Percentiles rank a stretch among this genome's conserved stretches.
These are phyloP conservation scores for Saturnispora kantuleensis DNA, from an alignment of 805 yeast genomes.

Conservation along the genomic window DNA sequence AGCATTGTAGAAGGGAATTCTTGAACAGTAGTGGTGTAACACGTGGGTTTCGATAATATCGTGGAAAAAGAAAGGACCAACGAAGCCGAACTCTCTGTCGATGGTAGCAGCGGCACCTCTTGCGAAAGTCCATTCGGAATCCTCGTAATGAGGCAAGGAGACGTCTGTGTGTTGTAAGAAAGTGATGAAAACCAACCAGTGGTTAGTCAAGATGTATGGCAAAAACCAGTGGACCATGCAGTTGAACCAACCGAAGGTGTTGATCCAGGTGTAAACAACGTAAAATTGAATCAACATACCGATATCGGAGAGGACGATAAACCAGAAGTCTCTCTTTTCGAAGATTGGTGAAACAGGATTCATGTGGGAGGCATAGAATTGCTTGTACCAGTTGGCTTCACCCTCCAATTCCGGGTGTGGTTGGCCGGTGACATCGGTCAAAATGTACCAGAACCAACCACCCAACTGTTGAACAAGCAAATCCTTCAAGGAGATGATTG, in stretches of 20 bases:
- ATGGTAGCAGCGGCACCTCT: constrained; percentile 88
- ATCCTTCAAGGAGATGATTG: constrained; percentile 47
- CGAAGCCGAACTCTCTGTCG: constrained; percentile 74
- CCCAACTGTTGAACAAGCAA: constrained; percentile 62
- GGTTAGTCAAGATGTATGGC: constrained; percentile 76
- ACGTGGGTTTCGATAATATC: constrained; percentile 89
- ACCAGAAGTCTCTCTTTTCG: constrained; percentile 64
- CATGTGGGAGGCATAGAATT: constrained; percentile 53
- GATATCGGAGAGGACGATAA: constrained; percentile 60
- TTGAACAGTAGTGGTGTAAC: constrained; percentile 70
- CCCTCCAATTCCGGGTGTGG: constrained; percentile 32
- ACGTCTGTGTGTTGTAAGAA: constrained; percentile 79
- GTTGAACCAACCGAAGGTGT: constrained; percentile 53
- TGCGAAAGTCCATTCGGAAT: constrained; percentile 71
- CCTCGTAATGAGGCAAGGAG: constrained; percentile 68
- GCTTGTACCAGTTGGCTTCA: constrained; percentile 21
- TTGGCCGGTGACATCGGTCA: constrained; percentile 72
- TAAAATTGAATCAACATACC: constrained; percentile 50
- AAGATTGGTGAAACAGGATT: constrained; percentile 66
- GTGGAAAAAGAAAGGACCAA: constrained; percentile 73
- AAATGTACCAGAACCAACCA: constrained; percentile 65
- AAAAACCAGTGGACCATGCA: constrained; percentile 60
- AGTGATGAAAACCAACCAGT: constrained; percentile 84
- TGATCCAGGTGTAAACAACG: constrained; percentile 50
- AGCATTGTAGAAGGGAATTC: constrained; percentile 86